Base-by-base conservation (phyloP, 441 rosid genomes). In the Corymbia calophylla region DNA sequence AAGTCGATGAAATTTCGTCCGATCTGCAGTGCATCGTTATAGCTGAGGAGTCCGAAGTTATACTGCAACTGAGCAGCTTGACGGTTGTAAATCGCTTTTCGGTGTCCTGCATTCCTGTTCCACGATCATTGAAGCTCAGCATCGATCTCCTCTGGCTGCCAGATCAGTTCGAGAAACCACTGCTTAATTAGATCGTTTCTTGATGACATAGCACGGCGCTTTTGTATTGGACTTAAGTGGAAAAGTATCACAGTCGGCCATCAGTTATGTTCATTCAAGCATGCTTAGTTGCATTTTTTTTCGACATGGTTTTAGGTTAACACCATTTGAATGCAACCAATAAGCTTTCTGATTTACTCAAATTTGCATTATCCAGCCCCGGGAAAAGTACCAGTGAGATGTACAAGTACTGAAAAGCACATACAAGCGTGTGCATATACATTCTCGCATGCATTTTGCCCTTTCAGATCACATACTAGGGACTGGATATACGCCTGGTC, bases 141-240 rank as follows among this genome's bases (percentile, higher is more conserved):
- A 54, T 92, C 89, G 9, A 91, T 91, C 89, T 93, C 97, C 88
- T 94, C 95, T 92, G 94, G 86, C 98, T 95, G 92, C 60, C 4
- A 4, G 21, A 39, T 23, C 82, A 73, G 82, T 21, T 39, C 5
- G 9, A 73, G 51, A 73, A 73, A 23, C 51, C 82, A 39, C 51
- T 12, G 82, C 82, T 73, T 39, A 73, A 73, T 39, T 21, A 73
- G 82, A 73, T 73, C 51, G 51, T 31, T 73, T 39, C 51, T 39
- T 11, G 82, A 73, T 73, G 39, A 47, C 82, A 73, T 23, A 11
- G 82, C 82, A 73, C 17, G 17, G 29, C 3, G 25, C 29, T 23
- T 73, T 13, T 73, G 51, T 23, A 39, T 73, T 73, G 82, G 49
- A 73, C 48, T 39, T 39, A 18, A 39, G 25, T 23, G 82, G 82